A percentile compares a stretch with the other conserved stretches of the same genome.
These are phyloP conservation scores for Hyparrhenia diplandra DNA, from an alignment of 176 grass and related monocot species.

Conservation along the genomic window DNA sequence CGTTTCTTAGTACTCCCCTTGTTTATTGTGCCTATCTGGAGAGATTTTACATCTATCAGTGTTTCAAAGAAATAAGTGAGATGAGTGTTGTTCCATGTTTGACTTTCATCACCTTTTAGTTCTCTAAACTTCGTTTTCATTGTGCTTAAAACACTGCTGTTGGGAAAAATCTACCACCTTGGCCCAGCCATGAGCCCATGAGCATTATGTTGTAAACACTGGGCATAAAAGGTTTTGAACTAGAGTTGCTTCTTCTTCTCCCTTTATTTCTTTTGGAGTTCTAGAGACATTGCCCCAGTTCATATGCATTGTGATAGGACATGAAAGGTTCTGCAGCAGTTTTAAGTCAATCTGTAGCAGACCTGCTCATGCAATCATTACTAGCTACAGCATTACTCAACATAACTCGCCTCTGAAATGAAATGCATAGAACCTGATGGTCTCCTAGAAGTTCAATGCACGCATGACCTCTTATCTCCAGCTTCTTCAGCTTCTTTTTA, in stretches of 20 bases:
- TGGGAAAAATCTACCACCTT: slow-evolving; percentile 18
- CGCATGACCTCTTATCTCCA: background rate
- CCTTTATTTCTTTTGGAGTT: background rate
- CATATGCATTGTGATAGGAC: background rate
- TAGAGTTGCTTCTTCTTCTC: background rate
- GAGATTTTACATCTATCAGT: slow-evolving; percentile 3
- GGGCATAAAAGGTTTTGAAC: background rate
- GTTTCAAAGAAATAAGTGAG: background rate
- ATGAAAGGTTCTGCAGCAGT: background rate
- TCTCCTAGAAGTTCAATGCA: background rate
- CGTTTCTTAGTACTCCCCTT: slow-evolving; percentile 1
- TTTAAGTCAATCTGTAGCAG: background rate
- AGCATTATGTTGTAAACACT: background rate
- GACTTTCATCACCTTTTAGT: background rate
- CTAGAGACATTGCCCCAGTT: background rate
- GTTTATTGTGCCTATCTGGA: slow-evolving; percentile 6
- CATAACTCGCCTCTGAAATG: background rate
- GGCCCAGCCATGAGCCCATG: background rate
- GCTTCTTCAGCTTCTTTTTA: slow-evolving; percentile 8
- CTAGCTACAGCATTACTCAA: background rate
- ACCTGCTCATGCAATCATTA: background rate
- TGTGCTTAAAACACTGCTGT: background rate
- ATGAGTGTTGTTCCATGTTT: background rate
- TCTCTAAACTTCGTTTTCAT: background rate
- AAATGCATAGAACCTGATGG: background rate